Base-by-base conservation (phyloP, 2,329 filamentous ascomycete genomes). In the Colletotrichum sp. region DNA sequence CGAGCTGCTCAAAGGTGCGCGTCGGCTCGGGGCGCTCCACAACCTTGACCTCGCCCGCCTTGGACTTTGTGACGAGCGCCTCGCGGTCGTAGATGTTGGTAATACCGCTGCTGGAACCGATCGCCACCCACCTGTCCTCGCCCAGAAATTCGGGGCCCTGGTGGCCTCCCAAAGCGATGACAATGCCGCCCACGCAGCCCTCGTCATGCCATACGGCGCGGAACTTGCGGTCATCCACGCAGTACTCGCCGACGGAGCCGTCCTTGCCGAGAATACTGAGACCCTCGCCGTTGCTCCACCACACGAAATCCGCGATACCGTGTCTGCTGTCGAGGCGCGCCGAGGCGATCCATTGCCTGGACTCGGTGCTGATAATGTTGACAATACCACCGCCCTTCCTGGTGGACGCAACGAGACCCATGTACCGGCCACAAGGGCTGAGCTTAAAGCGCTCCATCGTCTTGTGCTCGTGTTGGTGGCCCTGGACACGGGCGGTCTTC, bases 71-170 rank as follows among this genome's bases (percentile, higher is more conserved):
- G 62, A 91, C 85, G 86, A 95, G 93, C 32, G 90, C 88, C 77
- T 91, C 88, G 7, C 97, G 93, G 82, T 98, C 95, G 86, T 99
- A 99, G 76, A 99, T 89, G 84, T 98, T 98, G 73, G 97, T 92
- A 73, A 99, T 94, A 75, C 97, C 97, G 77, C 92, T 96, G 78
- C 92, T 94, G 74, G 94, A 96, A 13, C 97, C 97, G 58, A 98
- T 88, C 1, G 95, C 96, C 16, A 98, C 92, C 96, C 96, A 99
- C 73, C 95, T 90, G 84, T 98, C 95, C 6, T 93, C 93, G 30
- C 96, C 96, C 6, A 96, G 86, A 60, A 85, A 85, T 6, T 82
- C 81, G 10, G 93, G 90, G 0, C 93, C 93, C 81, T 88, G 88
- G 32, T 88, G 88, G 1, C 94, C 94, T 38, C 97, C 96, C 5